phyloP scores from a whole-genome alignment of 257 asterid species.

The Nicotiana attenuata region DNA sequence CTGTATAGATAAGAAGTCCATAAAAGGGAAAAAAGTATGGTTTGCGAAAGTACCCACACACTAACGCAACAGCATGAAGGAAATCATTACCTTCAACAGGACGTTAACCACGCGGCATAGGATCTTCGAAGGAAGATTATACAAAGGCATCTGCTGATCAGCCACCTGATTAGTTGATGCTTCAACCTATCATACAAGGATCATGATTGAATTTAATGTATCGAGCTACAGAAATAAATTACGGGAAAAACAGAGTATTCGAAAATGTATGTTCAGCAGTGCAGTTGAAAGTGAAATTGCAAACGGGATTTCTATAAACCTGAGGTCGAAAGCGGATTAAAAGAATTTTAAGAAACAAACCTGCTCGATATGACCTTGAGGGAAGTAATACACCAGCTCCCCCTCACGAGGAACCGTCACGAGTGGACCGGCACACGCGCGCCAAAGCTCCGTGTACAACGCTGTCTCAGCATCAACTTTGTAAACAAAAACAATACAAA shows the following conservation, averaged over 20 bases:
- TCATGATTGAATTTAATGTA: neutral
- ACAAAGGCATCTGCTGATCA: slow-evolving; percentile 89
- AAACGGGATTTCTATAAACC: neutral
- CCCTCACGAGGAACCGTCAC: slow-evolving; percentile 81
- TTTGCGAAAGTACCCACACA: neutral
- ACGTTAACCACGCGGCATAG: slow-evolving; percentile 84
- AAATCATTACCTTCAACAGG: slow-evolving; percentile 53
- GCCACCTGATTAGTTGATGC: slow-evolving; percentile 94
- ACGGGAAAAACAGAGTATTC: neutral
- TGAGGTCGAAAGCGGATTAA: neutral
- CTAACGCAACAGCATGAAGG: neutral
- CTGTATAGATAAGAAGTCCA: neutral
- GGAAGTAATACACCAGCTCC: slow-evolving; percentile 85
- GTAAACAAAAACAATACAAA: neutral
- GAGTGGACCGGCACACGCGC: slow-evolving; percentile 94
- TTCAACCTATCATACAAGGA: slow-evolving; percentile 56
- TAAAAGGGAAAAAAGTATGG: neutral
- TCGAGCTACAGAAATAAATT: neutral
- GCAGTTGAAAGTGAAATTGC: neutral
- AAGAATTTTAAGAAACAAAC: slow-evolving; percentile 22
- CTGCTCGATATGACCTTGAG: slow-evolving; percentile 99
- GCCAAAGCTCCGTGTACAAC: slow-evolving; percentile 86
- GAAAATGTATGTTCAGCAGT: slow-evolving; percentile 4
- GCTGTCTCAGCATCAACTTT: slow-evolving; percentile 75
- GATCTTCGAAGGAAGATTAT: slow-evolving; percentile 84